Evolutionary conservation across 2,329 filamentous ascomycete species (phyloP).

Genomic region (Penicillium sp.): DNA sequence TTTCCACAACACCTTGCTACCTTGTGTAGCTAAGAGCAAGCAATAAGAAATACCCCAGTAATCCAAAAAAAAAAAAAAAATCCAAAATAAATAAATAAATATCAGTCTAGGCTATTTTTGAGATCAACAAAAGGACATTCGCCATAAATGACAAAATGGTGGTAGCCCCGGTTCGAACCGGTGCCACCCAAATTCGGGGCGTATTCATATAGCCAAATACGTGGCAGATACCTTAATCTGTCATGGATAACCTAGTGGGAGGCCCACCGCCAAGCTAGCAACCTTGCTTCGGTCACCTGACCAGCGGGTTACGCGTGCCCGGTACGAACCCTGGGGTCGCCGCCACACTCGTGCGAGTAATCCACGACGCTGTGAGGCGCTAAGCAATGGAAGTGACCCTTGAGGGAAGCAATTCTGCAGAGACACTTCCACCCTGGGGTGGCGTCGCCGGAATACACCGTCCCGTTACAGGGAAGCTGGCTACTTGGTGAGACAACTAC

Average conservation of each 20-base stretch:
- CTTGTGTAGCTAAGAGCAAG: background rate
- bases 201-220: background rate
- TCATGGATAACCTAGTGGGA: conserved; percentile 47
- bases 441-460: conserved; percentile 58
- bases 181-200: background rate
- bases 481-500: conserved; percentile 42
- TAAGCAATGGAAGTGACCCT: conserved; percentile 58
- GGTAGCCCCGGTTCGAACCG: background rate
- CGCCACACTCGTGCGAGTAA: conserved; percentile 58
- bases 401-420: conserved; percentile 64
- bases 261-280: conserved; percentile 38
- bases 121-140: background rate
- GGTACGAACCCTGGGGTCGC: conserved; percentile 58
- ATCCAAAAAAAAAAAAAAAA: too few species aligned
- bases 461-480: conserved; percentile 40
- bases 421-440: conserved; percentile 56
- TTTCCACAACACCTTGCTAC: background rate
- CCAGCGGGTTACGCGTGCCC: conserved; percentile 51
- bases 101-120: too few species aligned
- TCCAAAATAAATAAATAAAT: background rate
- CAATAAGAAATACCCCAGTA: too few species aligned
- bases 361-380: conserved; percentile 55
- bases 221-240: conserved; percentile 31
- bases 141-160: background rate
- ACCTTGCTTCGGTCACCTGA: conserved; percentile 39